Conservation (phyloP, 306 rosid genomes). For the Cucurbita argyrosperma region DNA sequence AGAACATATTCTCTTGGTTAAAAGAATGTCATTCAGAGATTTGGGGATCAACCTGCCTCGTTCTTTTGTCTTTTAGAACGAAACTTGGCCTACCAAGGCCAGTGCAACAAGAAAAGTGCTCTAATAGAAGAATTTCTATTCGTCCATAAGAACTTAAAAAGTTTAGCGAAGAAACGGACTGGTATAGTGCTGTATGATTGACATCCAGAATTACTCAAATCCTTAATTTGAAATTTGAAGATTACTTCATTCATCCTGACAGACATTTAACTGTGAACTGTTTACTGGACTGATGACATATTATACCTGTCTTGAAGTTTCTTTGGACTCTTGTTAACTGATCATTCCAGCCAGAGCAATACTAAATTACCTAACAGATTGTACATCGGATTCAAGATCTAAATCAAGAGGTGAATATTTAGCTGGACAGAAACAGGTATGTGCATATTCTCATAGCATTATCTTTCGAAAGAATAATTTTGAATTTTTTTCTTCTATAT, state of each 20-base stretch:
- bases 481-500: background rate
- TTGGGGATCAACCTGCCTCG: background rate
- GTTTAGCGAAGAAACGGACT: no score
- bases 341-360: background rate
- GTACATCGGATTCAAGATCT: background rate
- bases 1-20: background rate
- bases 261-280: background rate
- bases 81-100: background rate
- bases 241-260: background rate
- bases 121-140: background rate
- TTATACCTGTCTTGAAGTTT: background rate
- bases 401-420: background rate
- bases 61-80: background rate
- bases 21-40: background rate
- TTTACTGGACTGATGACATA: background rate
- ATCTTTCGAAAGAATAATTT: background rate
- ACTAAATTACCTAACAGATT: background rate
- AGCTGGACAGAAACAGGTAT: constrained; percentile 1
- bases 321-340: no score
- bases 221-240: background rate
- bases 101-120: background rate
- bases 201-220: background rate
- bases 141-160: no score
- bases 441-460: background rate
- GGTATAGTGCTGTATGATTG: no score